A percentile compares a stretch with the other conserved stretches of the same genome.
Conservation (phyloP, 345 rosid genomes). For the Microthlaspi erraticum region DNA sequence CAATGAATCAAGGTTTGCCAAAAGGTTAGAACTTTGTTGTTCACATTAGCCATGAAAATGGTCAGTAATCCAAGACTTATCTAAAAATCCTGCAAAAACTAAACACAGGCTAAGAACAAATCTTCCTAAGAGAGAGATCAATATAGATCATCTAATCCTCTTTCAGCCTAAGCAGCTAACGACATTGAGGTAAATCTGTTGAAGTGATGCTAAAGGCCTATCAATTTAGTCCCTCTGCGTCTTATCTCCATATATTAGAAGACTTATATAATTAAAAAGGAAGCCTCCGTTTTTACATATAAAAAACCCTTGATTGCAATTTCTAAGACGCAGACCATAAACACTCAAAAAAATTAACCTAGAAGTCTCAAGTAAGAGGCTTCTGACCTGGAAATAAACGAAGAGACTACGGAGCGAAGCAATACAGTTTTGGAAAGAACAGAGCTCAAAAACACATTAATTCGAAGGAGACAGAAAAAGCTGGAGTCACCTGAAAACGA, state of each 20-base stretch:
- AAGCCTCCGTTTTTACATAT: not conserved
- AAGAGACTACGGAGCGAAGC: slow-evolving; percentile 15
- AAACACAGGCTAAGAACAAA: not conserved
- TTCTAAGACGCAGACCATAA: slow-evolving; percentile 4
- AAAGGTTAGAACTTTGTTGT: slow-evolving; percentile 6
- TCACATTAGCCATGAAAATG: not conserved
- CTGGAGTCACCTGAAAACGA: slow-evolving; percentile 60
- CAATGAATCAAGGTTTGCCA: not conserved
- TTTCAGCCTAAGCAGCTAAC: not conserved
- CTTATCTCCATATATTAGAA: not conserved
- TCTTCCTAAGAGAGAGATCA: slow-evolving; percentile 3
- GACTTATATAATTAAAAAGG: not conserved
- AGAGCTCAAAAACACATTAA: not conserved
- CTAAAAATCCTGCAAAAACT: not conserved
- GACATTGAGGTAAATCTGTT: not conserved
- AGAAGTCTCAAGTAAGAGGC: not conserved
- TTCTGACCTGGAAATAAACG: not conserved
- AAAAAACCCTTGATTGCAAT: not conserved
- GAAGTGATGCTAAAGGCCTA: slow-evolving; percentile 9
- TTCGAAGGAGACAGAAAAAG: not conserved
- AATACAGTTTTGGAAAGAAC: not conserved
- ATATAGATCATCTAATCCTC: not conserved
- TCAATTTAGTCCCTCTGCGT: not conserved
- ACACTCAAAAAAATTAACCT: not conserved
- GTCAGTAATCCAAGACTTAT: not conserved